Conservation (phyloP, 352 stramenopile genomes). For the Hyaloperonospora brassicae region DNA sequence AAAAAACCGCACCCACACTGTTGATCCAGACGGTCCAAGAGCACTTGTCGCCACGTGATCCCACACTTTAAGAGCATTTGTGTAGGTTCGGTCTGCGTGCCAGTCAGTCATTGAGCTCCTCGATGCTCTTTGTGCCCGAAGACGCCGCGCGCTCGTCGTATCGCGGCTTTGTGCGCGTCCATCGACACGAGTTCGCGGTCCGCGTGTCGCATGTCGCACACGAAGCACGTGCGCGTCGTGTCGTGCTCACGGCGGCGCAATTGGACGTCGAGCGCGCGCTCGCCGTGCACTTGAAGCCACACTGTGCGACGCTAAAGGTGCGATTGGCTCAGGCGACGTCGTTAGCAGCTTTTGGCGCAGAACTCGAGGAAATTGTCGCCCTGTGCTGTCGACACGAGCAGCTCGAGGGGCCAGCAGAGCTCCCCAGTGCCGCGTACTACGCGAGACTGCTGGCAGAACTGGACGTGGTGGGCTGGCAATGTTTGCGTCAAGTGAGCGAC, state of each 20-base stretch:
- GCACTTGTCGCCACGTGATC: too few species aligned
- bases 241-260: constrained; percentile 31
- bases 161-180: constrained; percentile 48
- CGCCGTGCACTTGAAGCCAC: constrained; percentile 30
- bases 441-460: constrained; percentile 50
- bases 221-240: constrained; percentile 8
- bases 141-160: constrained; percentile 34
- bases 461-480: constrained; percentile 52
- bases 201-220: constrained; percentile 34
- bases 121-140: constrained; percentile 39
- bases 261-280: constrained; percentile 56
- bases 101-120: not conserved
- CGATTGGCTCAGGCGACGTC: constrained; percentile 49
- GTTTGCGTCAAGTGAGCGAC: constrained; percentile 45
- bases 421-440: constrained; percentile 56
- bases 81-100: too few species aligned
- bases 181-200: constrained; percentile 41
- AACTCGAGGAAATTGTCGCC: constrained; percentile 55
- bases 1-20: too few species aligned
- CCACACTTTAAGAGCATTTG: too few species aligned
- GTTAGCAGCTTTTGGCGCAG: constrained; percentile 38
- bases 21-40: too few species aligned
- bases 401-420: constrained; percentile 1
- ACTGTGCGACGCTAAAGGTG: constrained; percentile 45
- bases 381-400: constrained; percentile 25